These are phyloP conservation scores for Seiridium cupressi DNA, from an alignment of 2,329 filamentous ascomycete genomes.

Conservation along the genomic window DNA sequence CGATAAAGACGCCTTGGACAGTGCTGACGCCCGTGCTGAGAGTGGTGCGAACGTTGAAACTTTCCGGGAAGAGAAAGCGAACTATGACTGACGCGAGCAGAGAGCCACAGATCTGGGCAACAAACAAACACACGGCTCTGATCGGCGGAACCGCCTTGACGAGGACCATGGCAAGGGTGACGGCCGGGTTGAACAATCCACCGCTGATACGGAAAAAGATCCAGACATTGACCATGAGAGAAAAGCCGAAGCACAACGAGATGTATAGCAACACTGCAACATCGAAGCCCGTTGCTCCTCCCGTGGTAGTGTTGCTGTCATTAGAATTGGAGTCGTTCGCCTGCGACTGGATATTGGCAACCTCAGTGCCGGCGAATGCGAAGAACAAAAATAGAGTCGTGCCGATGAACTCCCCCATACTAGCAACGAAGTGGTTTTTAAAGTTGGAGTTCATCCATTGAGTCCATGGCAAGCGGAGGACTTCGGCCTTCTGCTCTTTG, in stretches of 20 bases:
- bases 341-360: conserved; percentile 32
- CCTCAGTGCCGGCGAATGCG: conserved; percentile 38
- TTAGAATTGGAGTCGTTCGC: conserved; percentile 5
- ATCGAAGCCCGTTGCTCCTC: conserved; percentile 13
- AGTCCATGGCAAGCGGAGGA: conserved; percentile 41
- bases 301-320: conserved; percentile 15
- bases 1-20: conserved; percentile 52
- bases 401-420: conserved; percentile 36
- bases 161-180: conserved; percentile 17
- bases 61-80: conserved; percentile 40
- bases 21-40: conserved; percentile 41
- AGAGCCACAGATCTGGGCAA: conserved; percentile 14
- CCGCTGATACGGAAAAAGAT: conserved; percentile 36
- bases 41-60: conserved; percentile 44
- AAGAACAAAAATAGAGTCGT: conserved; percentile 43
- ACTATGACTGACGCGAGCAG: conserved; percentile 32
- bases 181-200: conserved; percentile 19
- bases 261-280: conserved; percentile 27
- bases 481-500: conserved; percentile 37
- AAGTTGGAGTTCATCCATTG: conserved; percentile 46
- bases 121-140: conserved; percentile 12
- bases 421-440: conserved; percentile 41
- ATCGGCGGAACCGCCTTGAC: conserved; percentile 10
- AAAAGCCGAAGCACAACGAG: conserved; percentile 30
- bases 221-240: conserved; percentile 35